Evolutionary conservation across 371 early-diverging fungal species (phyloP).

Genomic region (Rhizopus stolonifer): DNA sequence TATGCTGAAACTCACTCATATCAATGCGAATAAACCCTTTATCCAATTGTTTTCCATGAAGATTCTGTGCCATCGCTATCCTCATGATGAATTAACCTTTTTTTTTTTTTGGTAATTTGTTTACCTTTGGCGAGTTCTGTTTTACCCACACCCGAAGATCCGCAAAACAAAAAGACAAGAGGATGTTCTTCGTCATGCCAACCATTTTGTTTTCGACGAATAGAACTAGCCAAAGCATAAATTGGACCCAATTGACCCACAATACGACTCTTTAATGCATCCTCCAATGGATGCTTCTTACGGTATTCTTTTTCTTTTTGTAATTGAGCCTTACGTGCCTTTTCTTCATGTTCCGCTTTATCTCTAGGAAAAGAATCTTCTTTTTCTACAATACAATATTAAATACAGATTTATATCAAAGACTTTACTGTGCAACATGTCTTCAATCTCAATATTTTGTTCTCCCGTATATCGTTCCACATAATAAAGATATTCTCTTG

Average conservation of each 20-base stretch:
- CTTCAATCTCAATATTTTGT: conserved; percentile 43
- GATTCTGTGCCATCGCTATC: conserved; percentile 46
- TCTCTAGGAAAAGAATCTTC: conserved; percentile 37
- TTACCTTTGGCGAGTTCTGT: conserved; percentile 71
- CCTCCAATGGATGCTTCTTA: conserved; percentile 56
- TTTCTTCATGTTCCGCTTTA: conserved; percentile 46
- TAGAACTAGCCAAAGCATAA: conserved; percentile 59
- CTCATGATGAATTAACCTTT: background rate
- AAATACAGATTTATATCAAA: background rate
- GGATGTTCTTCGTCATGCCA: conserved; percentile 69
- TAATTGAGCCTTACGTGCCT: conserved; percentile 35
- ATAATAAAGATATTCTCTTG: conserved; percentile 50
- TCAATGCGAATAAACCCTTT: conserved; percentile 66
- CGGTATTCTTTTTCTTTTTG: conserved; percentile 53
- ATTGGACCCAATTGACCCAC: conserved; percentile 72
- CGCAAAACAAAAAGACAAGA: conserved; percentile 71
- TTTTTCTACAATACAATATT: conserved; percentile 26
- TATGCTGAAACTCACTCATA: conserved; percentile 69
- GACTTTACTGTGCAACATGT: conserved; percentile 30
- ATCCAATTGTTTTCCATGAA: conserved; percentile 49
- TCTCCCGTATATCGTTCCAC: conserved; percentile 52
- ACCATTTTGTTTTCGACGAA: conserved; percentile 66
- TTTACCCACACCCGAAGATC: conserved; percentile 75
- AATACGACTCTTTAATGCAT: conserved; percentile 45
- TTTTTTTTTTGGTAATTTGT: conserved; percentile 13